phyloP scores from a whole-genome alignment of 2,329 filamentous ascomycete species.

The Aspergillus sp. region DNA sequence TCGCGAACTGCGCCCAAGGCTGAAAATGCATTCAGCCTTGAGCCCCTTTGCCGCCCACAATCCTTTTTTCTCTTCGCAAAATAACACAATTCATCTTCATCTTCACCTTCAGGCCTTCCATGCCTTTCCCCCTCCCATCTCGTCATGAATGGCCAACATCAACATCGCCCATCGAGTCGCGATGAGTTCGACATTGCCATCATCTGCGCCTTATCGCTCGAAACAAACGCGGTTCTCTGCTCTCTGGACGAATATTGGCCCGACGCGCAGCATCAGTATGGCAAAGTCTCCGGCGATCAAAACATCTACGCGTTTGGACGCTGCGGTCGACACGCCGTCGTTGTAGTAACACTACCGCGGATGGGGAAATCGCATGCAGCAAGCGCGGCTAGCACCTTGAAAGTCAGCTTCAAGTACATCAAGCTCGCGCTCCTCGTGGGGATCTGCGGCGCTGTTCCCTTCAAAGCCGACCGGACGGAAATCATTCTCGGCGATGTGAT shows the following conservation, averaged over 20 bases:
- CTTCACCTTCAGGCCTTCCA: not conserved
- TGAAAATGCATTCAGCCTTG: constrained; percentile 5
- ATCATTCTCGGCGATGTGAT: constrained; percentile 12
- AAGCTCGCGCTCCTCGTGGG: constrained; percentile 7
- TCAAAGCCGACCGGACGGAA: not conserved
- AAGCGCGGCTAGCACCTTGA: not conserved
- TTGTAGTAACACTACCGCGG: not conserved
- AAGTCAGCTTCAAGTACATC: not conserved
- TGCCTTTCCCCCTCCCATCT: not conserved
- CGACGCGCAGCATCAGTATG: not conserved
- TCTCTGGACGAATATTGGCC: constrained; percentile 1
- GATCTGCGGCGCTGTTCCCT: constrained; percentile 5
- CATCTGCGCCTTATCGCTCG: constrained; percentile 3
- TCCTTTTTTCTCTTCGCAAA: not conserved
- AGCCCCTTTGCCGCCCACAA: not conserved
- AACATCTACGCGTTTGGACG: constrained; percentile 2
- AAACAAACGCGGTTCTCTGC: constrained; percentile 4
- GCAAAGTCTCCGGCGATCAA: not conserved
- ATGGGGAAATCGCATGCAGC: not conserved
- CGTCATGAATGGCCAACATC: constrained; percentile 6
- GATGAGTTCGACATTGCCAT: constrained; percentile 10
- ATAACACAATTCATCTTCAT: not conserved
- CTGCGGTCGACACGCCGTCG: constrained; percentile 1
- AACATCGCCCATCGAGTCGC: constrained; percentile 1
- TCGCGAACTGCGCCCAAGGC: not conserved